Conservation (phyloP, 176 grass and related monocot genomes). For the Tuctoria greenei region DNA sequence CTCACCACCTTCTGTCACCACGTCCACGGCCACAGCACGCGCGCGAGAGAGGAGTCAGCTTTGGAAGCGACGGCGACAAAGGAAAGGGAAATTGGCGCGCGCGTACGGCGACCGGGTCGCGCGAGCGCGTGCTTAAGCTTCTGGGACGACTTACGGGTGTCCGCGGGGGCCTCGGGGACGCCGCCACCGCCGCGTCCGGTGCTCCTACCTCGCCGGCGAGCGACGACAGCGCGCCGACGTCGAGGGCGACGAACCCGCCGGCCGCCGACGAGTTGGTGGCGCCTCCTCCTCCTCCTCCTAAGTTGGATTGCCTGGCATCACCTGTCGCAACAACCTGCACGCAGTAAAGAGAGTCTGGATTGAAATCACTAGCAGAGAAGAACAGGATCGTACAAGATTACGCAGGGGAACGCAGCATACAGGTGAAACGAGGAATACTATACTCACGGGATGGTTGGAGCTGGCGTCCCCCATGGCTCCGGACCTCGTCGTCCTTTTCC, state of each 20-base stretch:
- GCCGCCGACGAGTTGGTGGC: neutral
- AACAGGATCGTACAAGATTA: neutral
- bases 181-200: slow-evolving; percentile 10
- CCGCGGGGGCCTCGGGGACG: slow-evolving; percentile 22
- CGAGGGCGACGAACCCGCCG: slow-evolving; percentile 64
- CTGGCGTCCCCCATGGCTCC: slow-evolving; percentile 40
- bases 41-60: neutral
- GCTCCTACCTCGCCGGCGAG: slow-evolving; percentile 29
- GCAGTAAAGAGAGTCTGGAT: neutral
- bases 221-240: slow-evolving; percentile 55
- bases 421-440: too few relatives aligned
- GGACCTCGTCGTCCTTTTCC: neutral
- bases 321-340: slow-evolving; percentile 18
- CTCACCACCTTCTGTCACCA: slow-evolving; percentile 54
- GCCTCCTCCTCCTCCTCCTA: neutral
- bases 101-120: neutral
- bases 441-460: slow-evolving; percentile 35
- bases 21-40: neutral
- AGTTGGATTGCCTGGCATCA: slow-evolving; percentile 9
- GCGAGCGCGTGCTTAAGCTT: neutral
- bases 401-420: neutral
- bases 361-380: neutral
- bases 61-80: slow-evolving; percentile 5
- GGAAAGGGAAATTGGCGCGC: neutral
- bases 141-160: slow-evolving; percentile 37